Conservation (phyloP, 2,329 filamentous ascomycete species). For the Aaosphaeria arxii region DNA sequence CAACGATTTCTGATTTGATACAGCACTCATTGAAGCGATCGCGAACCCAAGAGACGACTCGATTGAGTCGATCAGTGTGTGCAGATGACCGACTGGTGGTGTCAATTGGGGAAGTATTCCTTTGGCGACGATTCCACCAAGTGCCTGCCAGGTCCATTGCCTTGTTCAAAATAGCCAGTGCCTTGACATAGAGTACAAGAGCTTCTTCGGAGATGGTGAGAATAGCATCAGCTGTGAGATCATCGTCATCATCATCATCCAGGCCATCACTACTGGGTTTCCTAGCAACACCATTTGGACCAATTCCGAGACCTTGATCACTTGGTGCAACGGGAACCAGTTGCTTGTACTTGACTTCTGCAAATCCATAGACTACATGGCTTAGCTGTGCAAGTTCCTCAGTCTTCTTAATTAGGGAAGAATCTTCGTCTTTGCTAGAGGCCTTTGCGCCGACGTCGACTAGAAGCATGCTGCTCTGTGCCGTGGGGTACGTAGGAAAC, state of each 20-base stretch:
- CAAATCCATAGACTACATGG: slow-evolving; percentile 95
- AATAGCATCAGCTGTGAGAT: slow-evolving; percentile 80
- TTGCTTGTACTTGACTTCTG: slow-evolving; percentile 97
- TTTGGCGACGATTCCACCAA: slow-evolving; percentile 83
- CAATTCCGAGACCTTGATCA: slow-evolving; percentile 64
- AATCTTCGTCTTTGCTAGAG: slow-evolving; percentile 70
- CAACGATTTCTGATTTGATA: slow-evolving; percentile 94
- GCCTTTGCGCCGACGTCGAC: slow-evolving; percentile 62
- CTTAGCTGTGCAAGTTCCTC: slow-evolving; percentile 91
- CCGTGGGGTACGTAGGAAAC: slow-evolving; percentile 79
- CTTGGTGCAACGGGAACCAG: slow-evolving; percentile 82
- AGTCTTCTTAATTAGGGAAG: slow-evolving; percentile 72
- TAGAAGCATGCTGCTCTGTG: slow-evolving; percentile 66
- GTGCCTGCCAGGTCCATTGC: slow-evolving; percentile 92
- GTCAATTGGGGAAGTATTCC: slow-evolving; percentile 55
- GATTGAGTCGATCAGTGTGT: slow-evolving; percentile 74
- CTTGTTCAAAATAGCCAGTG: slow-evolving; percentile 81
- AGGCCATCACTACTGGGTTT: slow-evolving; percentile 48
- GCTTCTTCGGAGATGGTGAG: slow-evolving; percentile 91
- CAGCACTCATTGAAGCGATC: slow-evolving; percentile 93
- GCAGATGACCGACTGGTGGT: slow-evolving; percentile 37
- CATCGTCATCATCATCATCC: slow-evolving; percentile 57
- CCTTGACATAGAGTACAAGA: slow-evolving; percentile 93
- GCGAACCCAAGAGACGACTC: slow-evolving; percentile 93
- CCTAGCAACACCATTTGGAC: slow-evolving; percentile 47